A percentile compares a stretch with the other conserved stretches of the same genome.
phyloP scores from a whole-genome alignment of 2,329 filamentous ascomycete species.

The Exophiala sp. region DNA sequence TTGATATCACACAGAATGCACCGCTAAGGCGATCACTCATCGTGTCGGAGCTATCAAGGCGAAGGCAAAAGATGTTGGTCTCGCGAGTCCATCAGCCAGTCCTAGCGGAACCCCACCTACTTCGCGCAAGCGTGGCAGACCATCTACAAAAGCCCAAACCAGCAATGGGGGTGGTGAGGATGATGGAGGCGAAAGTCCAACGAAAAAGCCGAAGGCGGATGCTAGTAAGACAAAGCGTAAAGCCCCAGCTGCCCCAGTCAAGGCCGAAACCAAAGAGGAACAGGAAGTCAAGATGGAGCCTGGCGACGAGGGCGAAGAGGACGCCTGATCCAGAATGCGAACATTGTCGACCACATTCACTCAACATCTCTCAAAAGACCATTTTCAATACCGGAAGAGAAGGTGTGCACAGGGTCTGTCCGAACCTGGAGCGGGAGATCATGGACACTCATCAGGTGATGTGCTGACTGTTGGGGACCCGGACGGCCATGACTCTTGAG shows the following conservation, averaged over 20 bases:
- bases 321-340: too few species aligned
- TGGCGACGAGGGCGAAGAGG: not conserved
- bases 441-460: too few species aligned
- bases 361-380: too few species aligned
- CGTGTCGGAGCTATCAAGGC: slow-evolving; percentile 9
- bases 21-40: slow-evolving; percentile 15
- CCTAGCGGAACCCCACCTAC: not conserved
- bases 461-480: too few species aligned
- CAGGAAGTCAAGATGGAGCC: not conserved
- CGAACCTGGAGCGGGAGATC: too few species aligned
- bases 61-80: not conserved
- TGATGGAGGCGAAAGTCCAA: not conserved
- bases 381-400: too few species aligned
- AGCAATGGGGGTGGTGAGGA: not conserved
- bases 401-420: too few species aligned
- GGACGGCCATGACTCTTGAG: too few species aligned
- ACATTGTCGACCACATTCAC: too few species aligned
- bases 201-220: not conserved
- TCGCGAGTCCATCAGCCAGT: not conserved
- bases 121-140: not conserved
- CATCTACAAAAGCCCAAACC: not conserved
- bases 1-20: slow-evolving; percentile 3
- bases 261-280: not conserved
- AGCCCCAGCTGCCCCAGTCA: not conserved
- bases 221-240: not conserved